Evolutionary conservation across 2,329 filamentous ascomycete genomes (phyloP), one percentile per base, ranked within the genome.

Genomic region (Penicillium sp.): DNA sequence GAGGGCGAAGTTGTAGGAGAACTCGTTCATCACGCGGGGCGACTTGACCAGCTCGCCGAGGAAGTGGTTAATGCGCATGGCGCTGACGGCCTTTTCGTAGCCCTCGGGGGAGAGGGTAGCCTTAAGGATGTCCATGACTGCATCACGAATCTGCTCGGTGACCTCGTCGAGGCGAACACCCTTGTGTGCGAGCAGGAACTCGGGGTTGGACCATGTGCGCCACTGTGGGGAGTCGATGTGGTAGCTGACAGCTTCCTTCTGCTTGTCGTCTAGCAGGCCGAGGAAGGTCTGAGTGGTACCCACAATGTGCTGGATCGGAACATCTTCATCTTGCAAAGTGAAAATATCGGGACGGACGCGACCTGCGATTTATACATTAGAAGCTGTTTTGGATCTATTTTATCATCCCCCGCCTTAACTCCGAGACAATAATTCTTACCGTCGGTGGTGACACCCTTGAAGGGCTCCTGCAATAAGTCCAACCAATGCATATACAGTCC

Each of bases 1-100:
- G 1, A 91, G 75, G 33, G 85, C 82, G 56, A 90, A 87, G 73
- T 91, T 91, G 79, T 92, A 92, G 1, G 85, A 89, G 73, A 82
- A 84, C 69, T 90, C 83, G 73, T 90, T 91, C 81, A 89, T 85
- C 50, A 92, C 82, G 6, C 74, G 70, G 0, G 83, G 80, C 0
- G 84, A 79, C 31, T 83, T 67, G 48, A 89, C 85, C 0, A 91
- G 78, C 56, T 89, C 81, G 43, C 88, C 89, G 0, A 92, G 80
- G 73, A 90, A 91, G 53, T 86, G 84, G 71, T 92, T 91, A 68
- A 89, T 84, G 54, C 84, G 84, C 87, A 89, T 90, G 0, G 88
- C 87, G 0, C 77, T 79, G 1, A 87, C 54, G 8, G 88, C 88
- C 65, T 92, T 91, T 18, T 80, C 71, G 72, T 90, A 92, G 14